phyloP scores from a whole-genome alignment of 2,329 filamentous ascomycete genomes.

The Cladobotryum protrusum region DNA sequence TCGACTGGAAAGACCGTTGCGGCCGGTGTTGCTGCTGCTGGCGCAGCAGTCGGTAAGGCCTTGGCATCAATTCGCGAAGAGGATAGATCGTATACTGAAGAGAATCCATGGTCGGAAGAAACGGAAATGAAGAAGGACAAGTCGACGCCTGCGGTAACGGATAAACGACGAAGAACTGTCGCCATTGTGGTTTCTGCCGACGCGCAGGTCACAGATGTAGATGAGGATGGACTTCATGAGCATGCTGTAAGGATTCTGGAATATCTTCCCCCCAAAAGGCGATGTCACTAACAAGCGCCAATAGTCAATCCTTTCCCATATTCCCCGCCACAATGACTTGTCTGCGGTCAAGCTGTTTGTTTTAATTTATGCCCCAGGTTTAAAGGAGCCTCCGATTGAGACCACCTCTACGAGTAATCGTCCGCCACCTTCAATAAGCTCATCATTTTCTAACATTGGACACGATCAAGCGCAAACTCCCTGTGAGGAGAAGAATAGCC shows the following conservation, averaged over 20 bases:
- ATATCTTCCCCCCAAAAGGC: too few species aligned
- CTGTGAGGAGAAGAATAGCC: conserved; percentile 55
- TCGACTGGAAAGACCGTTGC: conserved; percentile 74
- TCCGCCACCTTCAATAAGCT: conserved; percentile 61
- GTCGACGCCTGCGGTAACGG: conserved; percentile 26
- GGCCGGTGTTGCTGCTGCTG: conserved; percentile 75
- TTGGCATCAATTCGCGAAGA: conserved; percentile 80
- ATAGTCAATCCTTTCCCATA: conserved; percentile 81
- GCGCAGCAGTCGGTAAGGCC: conserved; percentile 74
- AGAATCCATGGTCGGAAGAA: conserved; percentile 89
- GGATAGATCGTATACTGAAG: conserved; percentile 75
- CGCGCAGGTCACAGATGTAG: conserved; percentile 49
- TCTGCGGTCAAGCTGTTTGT: conserved; percentile 73
- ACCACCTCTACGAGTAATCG: conserved; percentile 43
- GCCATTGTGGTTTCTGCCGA: conserved; percentile 84
- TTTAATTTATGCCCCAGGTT: conserved; percentile 77
- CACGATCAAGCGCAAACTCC: conserved; percentile 65
- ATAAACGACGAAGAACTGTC: conserved; percentile 66
- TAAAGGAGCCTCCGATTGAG: conserved; percentile 61
- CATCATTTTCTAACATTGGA: conserved; percentile 83
- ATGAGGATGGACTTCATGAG: conserved; percentile 60
- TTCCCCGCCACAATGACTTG: conserved; percentile 71
- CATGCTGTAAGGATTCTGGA: conserved; percentile 58
- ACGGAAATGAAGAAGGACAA: conserved; percentile 60
- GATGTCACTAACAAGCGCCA: conserved; percentile 8